These are phyloP conservation scores for Quercus tomentella DNA, from an alignment of 331 rosid genomes.

Conservation along the genomic window DNA sequence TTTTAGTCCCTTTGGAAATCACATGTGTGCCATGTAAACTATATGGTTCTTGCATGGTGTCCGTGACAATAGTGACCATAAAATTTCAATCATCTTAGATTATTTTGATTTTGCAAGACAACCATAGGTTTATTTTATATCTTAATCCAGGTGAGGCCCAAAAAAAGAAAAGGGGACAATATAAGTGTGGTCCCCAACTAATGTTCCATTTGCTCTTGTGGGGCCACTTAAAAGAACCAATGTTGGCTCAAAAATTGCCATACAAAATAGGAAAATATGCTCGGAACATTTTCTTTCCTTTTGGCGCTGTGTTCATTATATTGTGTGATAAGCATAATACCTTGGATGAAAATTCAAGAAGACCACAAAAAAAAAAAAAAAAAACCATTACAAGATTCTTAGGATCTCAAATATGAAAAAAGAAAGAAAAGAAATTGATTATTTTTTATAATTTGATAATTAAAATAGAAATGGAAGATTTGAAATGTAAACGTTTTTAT, in stretches of 20 bases:
- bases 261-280: neutral
- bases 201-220: neutral
- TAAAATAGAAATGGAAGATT: neutral
- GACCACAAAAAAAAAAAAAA: neutral
- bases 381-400: neutral
- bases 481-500: neutral
- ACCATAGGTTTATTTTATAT: neutral
- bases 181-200: constrained; percentile 2
- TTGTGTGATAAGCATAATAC: neutral
- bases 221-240: neutral
- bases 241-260: neutral
- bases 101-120: neutral
- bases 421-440: neutral
- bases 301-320: neutral
- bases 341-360: neutral
- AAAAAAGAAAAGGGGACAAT: neutral
- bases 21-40: neutral
- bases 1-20: neutral
- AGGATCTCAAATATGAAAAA: neutral
- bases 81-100: neutral
- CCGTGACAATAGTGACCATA: neutral
- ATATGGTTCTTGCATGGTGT: neutral
- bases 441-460: too few species aligned
- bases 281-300: neutral
- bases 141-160: neutral